Evolutionary conservation across 2,329 filamentous ascomycete species (phyloP).

Genomic region (Pyrenophora graminea): DNA sequence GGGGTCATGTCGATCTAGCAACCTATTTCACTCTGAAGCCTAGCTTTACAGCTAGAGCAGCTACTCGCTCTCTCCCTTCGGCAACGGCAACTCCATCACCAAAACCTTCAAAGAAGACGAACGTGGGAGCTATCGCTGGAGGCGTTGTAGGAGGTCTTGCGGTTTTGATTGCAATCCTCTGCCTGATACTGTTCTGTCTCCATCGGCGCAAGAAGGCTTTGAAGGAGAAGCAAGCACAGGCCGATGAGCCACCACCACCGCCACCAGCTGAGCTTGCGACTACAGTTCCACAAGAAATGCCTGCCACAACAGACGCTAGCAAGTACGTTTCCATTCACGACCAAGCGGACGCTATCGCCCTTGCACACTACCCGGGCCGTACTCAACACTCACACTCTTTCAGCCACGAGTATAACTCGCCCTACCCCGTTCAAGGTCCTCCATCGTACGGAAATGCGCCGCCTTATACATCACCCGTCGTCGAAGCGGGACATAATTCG

Average conservation of each 20-base stretch:
- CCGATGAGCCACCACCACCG: conserved; percentile 3
- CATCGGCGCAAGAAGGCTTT: conserved; percentile 42
- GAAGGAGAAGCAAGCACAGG: conserved; percentile 12
- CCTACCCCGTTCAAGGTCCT: conserved; percentile 23
- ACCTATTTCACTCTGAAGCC: conserved; percentile 60
- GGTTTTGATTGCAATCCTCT: conserved; percentile 38
- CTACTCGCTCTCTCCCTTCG: conserved; percentile 53
- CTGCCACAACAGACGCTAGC: conserved; percentile 18
- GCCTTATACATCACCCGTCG: conserved; percentile 21
- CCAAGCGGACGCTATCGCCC: conserved; percentile 20
- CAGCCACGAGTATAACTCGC: conserved; percentile 25
- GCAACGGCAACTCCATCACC: conserved; percentile 24
- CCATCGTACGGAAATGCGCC: conserved; percentile 17
- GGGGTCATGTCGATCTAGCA: conserved; percentile 56
- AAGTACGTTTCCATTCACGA: conserved; percentile 39
- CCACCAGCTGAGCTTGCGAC: conserved; percentile 40
- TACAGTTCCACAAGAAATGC: conserved; percentile 39
- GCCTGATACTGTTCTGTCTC: conserved; percentile 43
- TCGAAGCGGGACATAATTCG: conserved; percentile 10
- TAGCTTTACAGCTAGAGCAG: conserved; percentile 51
- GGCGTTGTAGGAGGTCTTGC: conserved; percentile 47
- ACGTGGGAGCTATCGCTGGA: conserved; percentile 47
- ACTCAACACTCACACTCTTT: conserved; percentile 26
- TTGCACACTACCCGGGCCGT: conserved; percentile 17
- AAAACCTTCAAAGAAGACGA: conserved; percentile 24